Evolutionary conservation across 1,139 yeast species (phyloP).

Genomic region (Saccharomyces hybrid): DNA sequence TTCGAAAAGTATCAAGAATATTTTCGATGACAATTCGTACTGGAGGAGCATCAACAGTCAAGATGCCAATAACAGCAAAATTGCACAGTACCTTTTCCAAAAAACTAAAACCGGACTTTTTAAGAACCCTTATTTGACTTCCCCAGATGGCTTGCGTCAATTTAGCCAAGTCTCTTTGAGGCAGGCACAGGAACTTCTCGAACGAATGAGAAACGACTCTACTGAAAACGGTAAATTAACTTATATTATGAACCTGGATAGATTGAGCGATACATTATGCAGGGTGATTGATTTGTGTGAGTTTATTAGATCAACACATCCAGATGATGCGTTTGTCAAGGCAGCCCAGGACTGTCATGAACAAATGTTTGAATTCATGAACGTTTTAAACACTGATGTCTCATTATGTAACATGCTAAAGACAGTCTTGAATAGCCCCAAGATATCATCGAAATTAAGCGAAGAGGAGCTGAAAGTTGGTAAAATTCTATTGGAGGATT

Average conservation of each 20-base stretch:
- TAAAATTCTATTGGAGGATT: conserved; percentile 68
- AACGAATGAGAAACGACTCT: conserved; percentile 43
- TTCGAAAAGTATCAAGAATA: conserved; percentile 3
- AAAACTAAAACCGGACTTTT: conserved; percentile 53
- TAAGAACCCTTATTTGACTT: conserved; percentile 55
- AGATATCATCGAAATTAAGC: conserved; percentile 37
- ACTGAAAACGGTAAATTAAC: conserved; percentile 41
- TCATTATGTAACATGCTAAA: conserved; percentile 57
- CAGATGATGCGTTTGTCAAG: conserved; percentile 56
- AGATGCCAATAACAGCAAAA: neutral
- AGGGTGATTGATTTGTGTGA: conserved; percentile 93
- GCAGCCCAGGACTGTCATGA: conserved; percentile 90
- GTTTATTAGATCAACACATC: conserved; percentile 83
- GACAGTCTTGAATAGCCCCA: conserved; percentile 41
- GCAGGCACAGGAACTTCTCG: conserved; percentile 56
- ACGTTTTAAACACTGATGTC: conserved; percentile 77
- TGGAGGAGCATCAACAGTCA: conserved; percentile 15
- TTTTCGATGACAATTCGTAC: conserved; percentile 19
- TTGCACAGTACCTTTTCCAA: neutral
- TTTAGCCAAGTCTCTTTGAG: conserved; percentile 59
- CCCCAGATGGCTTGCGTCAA: conserved; percentile 61
- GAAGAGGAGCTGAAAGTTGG: conserved; percentile 82
- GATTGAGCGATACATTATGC: conserved; percentile 80
- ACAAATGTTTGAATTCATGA: conserved; percentile 88
- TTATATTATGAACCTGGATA: conserved; percentile 65